Evolutionary conservation across 176 grass and related monocot species (phyloP).

Genomic region (Poa pratensis): DNA sequence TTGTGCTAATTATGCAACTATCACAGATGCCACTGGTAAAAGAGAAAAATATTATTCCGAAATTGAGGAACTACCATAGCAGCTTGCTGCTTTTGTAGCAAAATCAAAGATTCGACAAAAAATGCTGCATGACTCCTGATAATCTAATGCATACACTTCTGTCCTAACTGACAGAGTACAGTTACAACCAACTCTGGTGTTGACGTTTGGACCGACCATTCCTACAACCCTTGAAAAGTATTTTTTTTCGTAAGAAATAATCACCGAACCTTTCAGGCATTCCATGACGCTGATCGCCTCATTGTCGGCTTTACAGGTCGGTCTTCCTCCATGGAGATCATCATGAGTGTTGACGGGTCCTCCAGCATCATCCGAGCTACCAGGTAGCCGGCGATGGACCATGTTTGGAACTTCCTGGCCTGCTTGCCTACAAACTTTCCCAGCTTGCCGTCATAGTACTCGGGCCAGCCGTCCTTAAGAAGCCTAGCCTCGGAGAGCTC

Average conservation of each 20-base stretch:
- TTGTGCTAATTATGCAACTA: not conserved
- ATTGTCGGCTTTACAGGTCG: slow-evolving; percentile 70
- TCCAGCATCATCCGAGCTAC: slow-evolving; percentile 96
- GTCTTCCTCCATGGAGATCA: slow-evolving; percentile 95
- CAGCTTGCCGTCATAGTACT: slow-evolving; percentile 89
- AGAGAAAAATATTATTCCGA: slow-evolving; percentile 31
- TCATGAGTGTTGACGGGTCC: slow-evolving; percentile 82
- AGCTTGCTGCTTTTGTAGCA: not conserved
- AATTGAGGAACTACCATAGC: slow-evolving; percentile 24
- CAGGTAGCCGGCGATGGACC: slow-evolving; percentile 90
- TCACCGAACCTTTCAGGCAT: slow-evolving; percentile 43
- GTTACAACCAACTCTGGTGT: not conserved
- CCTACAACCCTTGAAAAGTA: slow-evolving; percentile 9
- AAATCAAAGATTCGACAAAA: slow-evolving; percentile 25
- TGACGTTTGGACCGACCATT: not conserved
- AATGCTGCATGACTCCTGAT: slow-evolving; percentile 13
- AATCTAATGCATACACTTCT: slow-evolving; percentile 48
- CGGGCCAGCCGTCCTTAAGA: slow-evolving; percentile 83
- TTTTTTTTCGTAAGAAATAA: slow-evolving; percentile 1
- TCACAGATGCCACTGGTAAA: not conserved
- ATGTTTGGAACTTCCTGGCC: slow-evolving; percentile 88
- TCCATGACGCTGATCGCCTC: slow-evolving; percentile 78
- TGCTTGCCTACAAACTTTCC: slow-evolving; percentile 89
- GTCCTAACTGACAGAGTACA: slow-evolving; percentile 44
- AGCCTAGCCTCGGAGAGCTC: slow-evolving; percentile 75